Percentiles rank a stretch among this genome's conserved stretches.
Evolutionary conservation across 345 rosid species (phyloP).

Genomic region (Eutrema yunnanense): DNA sequence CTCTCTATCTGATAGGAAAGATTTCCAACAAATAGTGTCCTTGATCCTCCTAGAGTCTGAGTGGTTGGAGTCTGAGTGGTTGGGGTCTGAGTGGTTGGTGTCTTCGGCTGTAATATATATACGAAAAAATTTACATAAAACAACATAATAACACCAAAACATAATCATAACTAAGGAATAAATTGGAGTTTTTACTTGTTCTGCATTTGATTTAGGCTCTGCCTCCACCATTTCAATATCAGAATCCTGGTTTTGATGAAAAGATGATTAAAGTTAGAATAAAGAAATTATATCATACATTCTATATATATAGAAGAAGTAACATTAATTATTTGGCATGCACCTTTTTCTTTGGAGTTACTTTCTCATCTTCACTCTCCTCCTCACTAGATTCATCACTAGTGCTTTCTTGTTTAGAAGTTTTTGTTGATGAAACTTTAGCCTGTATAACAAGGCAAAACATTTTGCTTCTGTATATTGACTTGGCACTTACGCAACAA

Average conservation of each 20-base stretch:
- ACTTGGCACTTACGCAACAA: not conserved
- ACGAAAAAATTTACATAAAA: not conserved
- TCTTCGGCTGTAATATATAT: slow-evolving; percentile 42
- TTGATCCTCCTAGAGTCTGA: slow-evolving; percentile 38
- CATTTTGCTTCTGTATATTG: not conserved
- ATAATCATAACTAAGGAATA: not conserved
- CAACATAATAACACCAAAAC: not conserved
- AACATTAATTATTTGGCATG: not conserved
- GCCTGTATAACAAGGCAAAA: slow-evolving; percentile 14
- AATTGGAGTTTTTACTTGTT: slow-evolving; percentile 16
- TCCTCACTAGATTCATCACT: slow-evolving; percentile 43
- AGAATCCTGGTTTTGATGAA: slow-evolving; percentile 29
- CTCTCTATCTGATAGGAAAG: slow-evolving; percentile 43
- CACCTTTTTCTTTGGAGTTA: slow-evolving; percentile 47
- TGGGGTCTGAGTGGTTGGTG: slow-evolving; percentile 21
- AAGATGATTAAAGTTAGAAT: not conserved
- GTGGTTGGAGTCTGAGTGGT: slow-evolving; percentile 42
- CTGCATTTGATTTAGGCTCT: slow-evolving; percentile 27
- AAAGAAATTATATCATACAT: not conserved
- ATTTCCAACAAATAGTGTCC: slow-evolving; percentile 65
- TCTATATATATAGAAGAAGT: not conserved
- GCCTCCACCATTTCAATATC: slow-evolving; percentile 54
- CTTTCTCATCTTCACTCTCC: slow-evolving; percentile 43
- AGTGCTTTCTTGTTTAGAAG: slow-evolving; percentile 37
- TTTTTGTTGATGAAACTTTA: slow-evolving; percentile 17